These are phyloP conservation scores for Perkinsus olseni DNA, from an alignment of 169 alveolate genomes.

Conservation along the genomic window DNA sequence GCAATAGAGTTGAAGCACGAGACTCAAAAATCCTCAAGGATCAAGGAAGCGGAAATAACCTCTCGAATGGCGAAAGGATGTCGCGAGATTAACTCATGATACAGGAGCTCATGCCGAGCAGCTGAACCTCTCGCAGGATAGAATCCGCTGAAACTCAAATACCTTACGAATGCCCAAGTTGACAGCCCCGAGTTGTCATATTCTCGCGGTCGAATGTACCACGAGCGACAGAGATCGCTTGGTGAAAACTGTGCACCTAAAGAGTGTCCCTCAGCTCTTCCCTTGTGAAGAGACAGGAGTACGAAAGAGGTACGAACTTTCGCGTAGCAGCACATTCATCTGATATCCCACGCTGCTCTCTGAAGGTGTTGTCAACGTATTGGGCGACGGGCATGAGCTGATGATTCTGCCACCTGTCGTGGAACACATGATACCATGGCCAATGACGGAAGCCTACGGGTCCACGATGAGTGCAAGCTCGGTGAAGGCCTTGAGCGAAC, in stretches of 20 bases:
- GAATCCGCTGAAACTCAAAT: not conserved
- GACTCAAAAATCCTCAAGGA: too few species aligned
- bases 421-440: not conserved
- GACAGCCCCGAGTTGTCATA: not conserved
- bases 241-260: not conserved
- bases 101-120: not conserved
- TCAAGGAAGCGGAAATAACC: too few species aligned
- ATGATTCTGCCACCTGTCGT: not conserved
- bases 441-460: not conserved
- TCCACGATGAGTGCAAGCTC: not conserved
- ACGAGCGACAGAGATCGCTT: not conserved
- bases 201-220: not conserved
- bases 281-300: too few species aligned
- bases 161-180: not conserved
- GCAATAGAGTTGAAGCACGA: too few species aligned
- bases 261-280: too few species aligned
- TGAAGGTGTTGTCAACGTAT: not conserved
- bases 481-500: not conserved
- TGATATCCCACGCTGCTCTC: not conserved
- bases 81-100: too few species aligned
- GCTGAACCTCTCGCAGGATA: not conserved
- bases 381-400: not conserved
- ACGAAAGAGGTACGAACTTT: not conserved
- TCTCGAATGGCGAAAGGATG: too few species aligned
- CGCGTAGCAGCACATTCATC: not conserved